Evolutionary conservation across 176 grass and related monocot genomes (phyloP).

Genomic region (Themeda triandra): DNA sequence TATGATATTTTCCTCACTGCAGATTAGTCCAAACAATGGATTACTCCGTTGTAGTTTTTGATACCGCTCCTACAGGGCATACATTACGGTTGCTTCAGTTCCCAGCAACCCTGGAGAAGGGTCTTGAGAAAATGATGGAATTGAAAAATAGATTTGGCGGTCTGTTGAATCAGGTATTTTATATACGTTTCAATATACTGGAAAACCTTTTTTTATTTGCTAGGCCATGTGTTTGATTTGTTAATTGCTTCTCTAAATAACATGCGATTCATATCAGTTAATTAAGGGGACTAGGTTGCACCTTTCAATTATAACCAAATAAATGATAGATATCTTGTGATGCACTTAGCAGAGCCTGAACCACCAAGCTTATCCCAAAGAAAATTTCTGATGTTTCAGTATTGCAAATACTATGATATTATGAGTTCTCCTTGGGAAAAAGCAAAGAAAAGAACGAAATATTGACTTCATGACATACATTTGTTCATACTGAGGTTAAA

Average conservation of each 20-base stretch:
- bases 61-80: conserved; percentile 98
- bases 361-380: background rate
- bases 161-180: conserved; percentile 79
- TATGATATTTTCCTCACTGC: conserved; percentile 27
- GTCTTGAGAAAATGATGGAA: conserved; percentile 92
- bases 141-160: conserved; percentile 97
- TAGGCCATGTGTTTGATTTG: background rate
- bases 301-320: conserved; percentile 13
- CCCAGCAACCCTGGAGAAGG: conserved; percentile 95
- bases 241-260: background rate
- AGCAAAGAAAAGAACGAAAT: background rate
- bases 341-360: background rate
- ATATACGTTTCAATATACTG: conserved; percentile 27
- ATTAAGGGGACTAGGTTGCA: background rate
- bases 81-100: conserved; percentile 95
- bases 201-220: background rate
- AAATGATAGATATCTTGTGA: background rate
- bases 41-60: conserved; percentile 99
- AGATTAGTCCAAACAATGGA: conserved; percentile 99
- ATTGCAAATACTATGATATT: conserved; percentile 9
- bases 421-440: background rate
- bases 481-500: conserved; percentile 1
- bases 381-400: background rate
- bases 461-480: background rate
- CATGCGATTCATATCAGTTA: background rate